Evolutionary conservation across 441 rosid species (phyloP), one percentile per base, ranked within the genome.

Genomic region (Jatropha podagrica): DNA sequence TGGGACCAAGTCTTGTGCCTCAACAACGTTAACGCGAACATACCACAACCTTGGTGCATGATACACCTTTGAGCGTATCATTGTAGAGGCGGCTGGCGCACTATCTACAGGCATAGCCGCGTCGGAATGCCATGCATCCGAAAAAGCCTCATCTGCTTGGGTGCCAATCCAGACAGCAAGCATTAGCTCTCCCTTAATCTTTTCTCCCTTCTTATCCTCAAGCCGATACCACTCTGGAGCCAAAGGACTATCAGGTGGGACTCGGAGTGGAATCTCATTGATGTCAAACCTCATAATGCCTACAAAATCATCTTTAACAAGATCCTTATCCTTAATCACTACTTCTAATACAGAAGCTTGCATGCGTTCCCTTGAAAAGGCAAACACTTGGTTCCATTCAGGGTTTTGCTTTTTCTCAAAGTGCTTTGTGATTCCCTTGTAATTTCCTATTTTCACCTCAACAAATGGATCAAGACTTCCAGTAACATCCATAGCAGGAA

Each of bases 81-180:
- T 82, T 17, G 95, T 76, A 0, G 86, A 82, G 63, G 85, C 78
- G 63, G 91, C 84, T 0, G 94, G 86, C 12, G 88, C 59, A 75
- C 88, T 86, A 73, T 93, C 91, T 46, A 87, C 82, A 7, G 97
- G 97, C 46, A 83, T 91, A 64, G 95, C 97, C 23, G 98, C 92
- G 85, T 95, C 99, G 14, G 99, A 95, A 83, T 95, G 99, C 98
- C 97, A 93, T 26, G 99, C 97, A 76, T 95, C 98, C 3, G 98
- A 85, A 83, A 95, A 93, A 13, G 97, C 92, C 86, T 95, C 97
- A 69, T 95, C 98, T 7, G 99, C 98, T 79, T 95, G 99, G 54
- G 98, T 95, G 69, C 98, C 99, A 23, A 95, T 88, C 99, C 99
- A 95, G 71, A 95, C 92, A 64, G 99, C 97, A 20, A 95, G 91